phyloP scores from a whole-genome alignment of 768 basidiomycete genomes.

The Suillus spraguei region DNA sequence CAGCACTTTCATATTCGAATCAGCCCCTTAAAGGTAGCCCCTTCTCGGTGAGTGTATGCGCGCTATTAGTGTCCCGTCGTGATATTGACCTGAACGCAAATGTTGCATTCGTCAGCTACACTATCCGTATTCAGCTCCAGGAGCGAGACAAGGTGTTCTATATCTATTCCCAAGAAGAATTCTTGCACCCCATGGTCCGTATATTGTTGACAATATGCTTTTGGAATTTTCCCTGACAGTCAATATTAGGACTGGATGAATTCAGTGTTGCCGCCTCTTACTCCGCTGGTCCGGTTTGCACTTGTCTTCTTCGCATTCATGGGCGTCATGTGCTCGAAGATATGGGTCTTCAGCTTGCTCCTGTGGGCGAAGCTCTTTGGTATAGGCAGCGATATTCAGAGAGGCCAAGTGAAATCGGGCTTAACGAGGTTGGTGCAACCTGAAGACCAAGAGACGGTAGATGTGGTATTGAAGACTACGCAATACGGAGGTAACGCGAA shows the following conservation, averaged over 20 bases:
- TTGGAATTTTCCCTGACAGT: neutral
- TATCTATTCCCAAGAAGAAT: constrained; percentile 60
- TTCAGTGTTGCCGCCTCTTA: constrained; percentile 7
- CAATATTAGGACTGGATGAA: constrained; percentile 10
- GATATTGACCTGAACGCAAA: neutral
- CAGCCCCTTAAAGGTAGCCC: constrained; percentile 45
- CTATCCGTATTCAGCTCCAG: constrained; percentile 50
- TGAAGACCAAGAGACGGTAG: neutral
- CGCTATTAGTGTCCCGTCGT: neutral
- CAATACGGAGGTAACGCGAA: neutral
- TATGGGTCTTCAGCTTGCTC: neutral
- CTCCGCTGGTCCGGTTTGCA: constrained; percentile 6
- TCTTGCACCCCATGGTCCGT: constrained; percentile 52
- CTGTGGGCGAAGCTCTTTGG: constrained; percentile 11
- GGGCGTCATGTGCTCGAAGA: constrained; percentile 15
- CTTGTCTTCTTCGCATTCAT: constrained; percentile 22
- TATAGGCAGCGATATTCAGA: constrained; percentile 11
- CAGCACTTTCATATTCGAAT: constrained; percentile 54
- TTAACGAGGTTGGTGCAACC: neutral
- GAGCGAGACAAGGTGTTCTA: constrained; percentile 44
- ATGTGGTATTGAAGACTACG: neutral
- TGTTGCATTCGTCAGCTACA: constrained; percentile 32
- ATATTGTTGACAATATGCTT: neutral
- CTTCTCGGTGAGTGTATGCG: constrained; percentile 41
- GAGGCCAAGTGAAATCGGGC: neutral